These are phyloP conservation scores for Aureobasidium subglaciale DNA, from an alignment of 2,329 filamentous ascomycete species.

Conservation along the genomic window DNA sequence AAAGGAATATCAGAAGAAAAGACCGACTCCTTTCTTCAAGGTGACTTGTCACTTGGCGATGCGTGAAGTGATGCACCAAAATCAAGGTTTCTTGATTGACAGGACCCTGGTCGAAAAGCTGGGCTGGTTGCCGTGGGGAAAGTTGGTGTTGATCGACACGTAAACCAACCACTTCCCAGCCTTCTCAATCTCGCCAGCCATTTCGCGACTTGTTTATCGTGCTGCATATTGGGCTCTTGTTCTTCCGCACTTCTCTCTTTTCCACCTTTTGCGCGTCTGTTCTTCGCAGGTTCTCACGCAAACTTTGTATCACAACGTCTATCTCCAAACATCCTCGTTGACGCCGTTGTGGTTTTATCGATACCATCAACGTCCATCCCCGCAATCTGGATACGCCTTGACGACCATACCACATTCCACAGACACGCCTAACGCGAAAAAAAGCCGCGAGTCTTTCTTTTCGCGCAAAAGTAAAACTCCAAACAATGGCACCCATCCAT, in stretches of 20 bases:
- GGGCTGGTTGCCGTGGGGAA: slow-evolving; percentile 12
- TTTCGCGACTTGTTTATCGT: too few relatives aligned
- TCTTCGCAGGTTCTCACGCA: too few relatives aligned
- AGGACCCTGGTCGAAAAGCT: slow-evolving; percentile 9
- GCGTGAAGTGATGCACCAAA: not conserved
- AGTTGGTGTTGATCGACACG: slow-evolving; percentile 5
- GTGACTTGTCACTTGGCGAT: too few relatives aligned
- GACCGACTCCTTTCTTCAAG: too few relatives aligned
- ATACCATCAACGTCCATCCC: not conserved
- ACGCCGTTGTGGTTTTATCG: not conserved
- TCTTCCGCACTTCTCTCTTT: not conserved
- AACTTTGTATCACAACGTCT: not conserved
- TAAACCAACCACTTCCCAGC: slow-evolving; percentile 9
- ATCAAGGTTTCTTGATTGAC: slow-evolving; percentile 13
- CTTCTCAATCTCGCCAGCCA: not conserved
- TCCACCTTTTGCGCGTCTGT: not conserved
- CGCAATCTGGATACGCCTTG: not conserved
- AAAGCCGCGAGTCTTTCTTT: too few relatives aligned
- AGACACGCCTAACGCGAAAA: too few relatives aligned
- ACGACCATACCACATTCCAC: not conserved
- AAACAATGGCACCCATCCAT: not conserved
- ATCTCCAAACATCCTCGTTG: not conserved
- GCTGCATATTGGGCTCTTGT: too few relatives aligned
- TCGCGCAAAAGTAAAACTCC: too few relatives aligned
- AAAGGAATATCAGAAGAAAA: not conserved